These are phyloP conservation scores for Corrigiola litoralis DNA, from an alignment of 179 eudicot genomes.

Conservation along the genomic window DNA sequence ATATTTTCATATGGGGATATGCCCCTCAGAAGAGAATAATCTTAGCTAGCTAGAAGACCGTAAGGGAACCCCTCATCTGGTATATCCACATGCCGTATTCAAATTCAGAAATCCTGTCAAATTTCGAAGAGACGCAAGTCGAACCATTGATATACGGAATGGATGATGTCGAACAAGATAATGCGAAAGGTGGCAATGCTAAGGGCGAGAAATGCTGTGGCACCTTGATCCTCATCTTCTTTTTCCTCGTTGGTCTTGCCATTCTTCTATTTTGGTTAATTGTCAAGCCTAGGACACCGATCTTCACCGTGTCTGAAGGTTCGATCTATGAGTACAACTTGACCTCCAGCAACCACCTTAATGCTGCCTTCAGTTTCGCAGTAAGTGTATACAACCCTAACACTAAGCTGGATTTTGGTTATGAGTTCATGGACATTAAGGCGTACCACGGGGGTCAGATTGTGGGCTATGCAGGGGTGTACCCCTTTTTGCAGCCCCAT, in stretches of 20 bases:
- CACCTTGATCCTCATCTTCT: neutral
- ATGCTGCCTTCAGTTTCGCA: conserved; percentile 8
- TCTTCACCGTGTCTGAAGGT: conserved; percentile 1
- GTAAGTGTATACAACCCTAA: conserved; percentile 7
- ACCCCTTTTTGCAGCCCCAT: neutral
- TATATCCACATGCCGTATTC: neutral
- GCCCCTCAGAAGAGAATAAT: no score
- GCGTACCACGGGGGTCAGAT: conserved; percentile 1
- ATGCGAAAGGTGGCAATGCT: neutral
- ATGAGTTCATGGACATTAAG: neutral
- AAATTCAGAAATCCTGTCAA: neutral
- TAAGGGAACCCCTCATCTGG: no score
- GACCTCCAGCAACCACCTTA: neutral
- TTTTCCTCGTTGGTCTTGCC: neutral
- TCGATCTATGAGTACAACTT: neutral
- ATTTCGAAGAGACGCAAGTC: neutral
- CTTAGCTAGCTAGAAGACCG: no score
- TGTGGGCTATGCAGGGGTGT: conserved; percentile 6
- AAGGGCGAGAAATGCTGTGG: neutral
- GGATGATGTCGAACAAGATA: neutral
- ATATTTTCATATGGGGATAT: neutral
- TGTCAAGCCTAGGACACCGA: neutral
- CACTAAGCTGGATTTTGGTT: neutral
- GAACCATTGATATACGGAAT: neutral
- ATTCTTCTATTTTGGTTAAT: neutral